Conservation (phyloP, 2,329 filamentous ascomycete genomes). For the Fusarium phyllophilum region DNA sequence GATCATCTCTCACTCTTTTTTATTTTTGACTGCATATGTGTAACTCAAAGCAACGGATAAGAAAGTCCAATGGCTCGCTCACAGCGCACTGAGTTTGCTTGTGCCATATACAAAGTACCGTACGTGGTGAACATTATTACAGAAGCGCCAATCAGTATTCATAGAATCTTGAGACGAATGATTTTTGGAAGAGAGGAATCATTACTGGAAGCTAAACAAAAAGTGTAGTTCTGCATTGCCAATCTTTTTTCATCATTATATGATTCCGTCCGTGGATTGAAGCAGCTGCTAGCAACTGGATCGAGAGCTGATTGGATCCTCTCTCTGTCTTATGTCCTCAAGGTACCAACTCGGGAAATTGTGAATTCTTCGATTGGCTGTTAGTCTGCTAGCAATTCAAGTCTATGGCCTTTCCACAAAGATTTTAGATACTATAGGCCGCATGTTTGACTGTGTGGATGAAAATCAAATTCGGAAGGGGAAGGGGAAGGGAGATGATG, state of each 20-base stretch:
- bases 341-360: neutral
- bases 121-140: neutral
- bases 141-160: neutral
- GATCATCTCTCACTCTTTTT: neutral
- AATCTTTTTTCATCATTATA: neutral
- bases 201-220: neutral
- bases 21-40: neutral
- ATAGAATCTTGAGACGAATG: neutral
- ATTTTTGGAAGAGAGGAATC: neutral
- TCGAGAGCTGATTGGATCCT: neutral
- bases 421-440: neutral
- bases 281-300: neutral
- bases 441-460: neutral
- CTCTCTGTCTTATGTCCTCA: neutral
- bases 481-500: neutral
- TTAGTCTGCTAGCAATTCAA: neutral
- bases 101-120: neutral
- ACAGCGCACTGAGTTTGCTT: neutral
- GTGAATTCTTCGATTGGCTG: neutral
- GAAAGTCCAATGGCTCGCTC: neutral
- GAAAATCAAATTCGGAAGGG: neutral
- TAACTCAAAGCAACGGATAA: conserved; percentile 5
- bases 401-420: neutral
- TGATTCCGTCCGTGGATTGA: neutral
- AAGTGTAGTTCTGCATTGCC: neutral